phyloP scores from a whole-genome alignment of 768 basidiomycete genomes.

The Thelephora aurantiotincta region DNA sequence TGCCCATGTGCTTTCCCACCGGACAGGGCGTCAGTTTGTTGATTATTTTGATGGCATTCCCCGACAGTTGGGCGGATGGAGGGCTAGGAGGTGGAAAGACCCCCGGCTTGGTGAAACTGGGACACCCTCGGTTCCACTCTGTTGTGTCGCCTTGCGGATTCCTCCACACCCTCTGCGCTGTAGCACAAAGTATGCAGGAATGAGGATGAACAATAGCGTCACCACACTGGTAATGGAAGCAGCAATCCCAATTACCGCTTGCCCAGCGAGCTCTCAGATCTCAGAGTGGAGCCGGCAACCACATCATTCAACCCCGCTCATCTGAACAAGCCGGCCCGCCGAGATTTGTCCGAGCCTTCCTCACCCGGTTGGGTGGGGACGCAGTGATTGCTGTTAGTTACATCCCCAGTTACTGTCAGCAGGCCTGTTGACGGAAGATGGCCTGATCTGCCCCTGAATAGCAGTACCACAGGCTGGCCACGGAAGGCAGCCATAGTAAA shows the following conservation, averaged over 20 bases:
- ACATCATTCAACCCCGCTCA: too few relatives aligned
- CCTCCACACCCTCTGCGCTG: background rate
- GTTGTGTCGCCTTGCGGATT: background rate
- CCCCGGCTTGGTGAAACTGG: background rate
- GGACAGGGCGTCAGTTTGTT: background rate
- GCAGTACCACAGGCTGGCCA: constrained; percentile 25
- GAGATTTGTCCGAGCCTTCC: too few relatives aligned
- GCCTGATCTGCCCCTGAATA: constrained; percentile 27
- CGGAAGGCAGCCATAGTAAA: constrained; percentile 28
- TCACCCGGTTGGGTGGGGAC: constrained; percentile 5
- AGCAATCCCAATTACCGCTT: background rate
- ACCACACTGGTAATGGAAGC: background rate
- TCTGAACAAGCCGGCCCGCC: too few relatives aligned
- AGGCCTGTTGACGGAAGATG: constrained; percentile 28
- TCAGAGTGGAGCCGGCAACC: too few relatives aligned
- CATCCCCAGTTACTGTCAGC: constrained; percentile 22
- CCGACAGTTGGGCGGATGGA: background rate
- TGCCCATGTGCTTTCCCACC: background rate
- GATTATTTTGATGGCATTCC: background rate
- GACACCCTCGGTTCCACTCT: background rate
- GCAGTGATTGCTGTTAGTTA: constrained; percentile 14
- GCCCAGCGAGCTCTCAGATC: constrained; percentile 10
- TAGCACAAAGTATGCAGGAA: background rate
- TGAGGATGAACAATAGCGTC: background rate
- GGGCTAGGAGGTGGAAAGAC: background rate